Evolutionary conservation across 176 grass and related monocot genomes (phyloP).

Genomic region (Musa troglodytarum): DNA sequence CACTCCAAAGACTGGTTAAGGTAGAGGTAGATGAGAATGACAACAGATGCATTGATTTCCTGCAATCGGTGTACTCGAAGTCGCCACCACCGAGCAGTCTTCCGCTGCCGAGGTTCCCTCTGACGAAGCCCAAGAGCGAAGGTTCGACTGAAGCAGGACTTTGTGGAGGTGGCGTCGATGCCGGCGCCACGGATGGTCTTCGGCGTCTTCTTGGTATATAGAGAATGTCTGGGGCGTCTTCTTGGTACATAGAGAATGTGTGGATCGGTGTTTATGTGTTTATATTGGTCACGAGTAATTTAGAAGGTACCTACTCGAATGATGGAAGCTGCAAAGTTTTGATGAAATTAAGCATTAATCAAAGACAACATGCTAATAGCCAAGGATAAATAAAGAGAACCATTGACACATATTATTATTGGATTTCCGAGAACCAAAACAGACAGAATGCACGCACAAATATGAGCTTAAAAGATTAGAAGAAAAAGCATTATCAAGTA

Average conservation of each 20-base stretch:
- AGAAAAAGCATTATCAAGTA: too few relatives aligned
- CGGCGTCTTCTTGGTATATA: constrained; percentile 6
- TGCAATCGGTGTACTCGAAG: constrained; percentile 9
- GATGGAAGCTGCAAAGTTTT: too few relatives aligned
- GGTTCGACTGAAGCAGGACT: not conserved
- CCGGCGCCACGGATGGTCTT: constrained; percentile 7
- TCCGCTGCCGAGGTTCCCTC: constrained; percentile 4
- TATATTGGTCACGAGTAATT: not conserved
- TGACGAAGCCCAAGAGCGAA: constrained; percentile 1
- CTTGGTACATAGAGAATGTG: not conserved
- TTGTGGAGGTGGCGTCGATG: not conserved
- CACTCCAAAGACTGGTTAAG: not conserved
- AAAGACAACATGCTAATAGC: too few relatives aligned
- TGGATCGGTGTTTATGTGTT: not conserved
- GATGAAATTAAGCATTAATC: too few relatives aligned
- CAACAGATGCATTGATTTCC: not conserved
- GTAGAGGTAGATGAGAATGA: not conserved
- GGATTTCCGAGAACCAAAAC: too few relatives aligned
- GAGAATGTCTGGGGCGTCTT: not conserved
- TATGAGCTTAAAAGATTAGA: too few relatives aligned
- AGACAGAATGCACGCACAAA: too few relatives aligned
- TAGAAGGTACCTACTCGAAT: too few relatives aligned
- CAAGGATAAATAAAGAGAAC: too few relatives aligned
- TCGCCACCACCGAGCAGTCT: constrained; percentile 14
- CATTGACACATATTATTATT: too few relatives aligned